Conservation (phyloP, 2,329 filamentous ascomycete genomes). For the Arthroderma uncinatum region DNA sequence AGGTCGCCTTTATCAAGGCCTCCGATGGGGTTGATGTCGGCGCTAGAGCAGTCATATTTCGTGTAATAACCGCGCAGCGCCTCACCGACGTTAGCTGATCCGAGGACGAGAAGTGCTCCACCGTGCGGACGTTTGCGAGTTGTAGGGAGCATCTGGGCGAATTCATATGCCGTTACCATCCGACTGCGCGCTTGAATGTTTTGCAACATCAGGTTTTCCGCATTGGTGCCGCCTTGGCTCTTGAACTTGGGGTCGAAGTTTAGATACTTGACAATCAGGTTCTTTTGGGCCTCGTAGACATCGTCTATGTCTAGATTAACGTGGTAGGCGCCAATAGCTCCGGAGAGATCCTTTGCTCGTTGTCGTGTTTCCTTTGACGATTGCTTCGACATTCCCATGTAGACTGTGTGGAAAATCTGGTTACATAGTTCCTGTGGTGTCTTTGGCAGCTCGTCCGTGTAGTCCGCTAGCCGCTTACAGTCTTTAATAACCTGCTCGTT, state of each 20-base stretch:
- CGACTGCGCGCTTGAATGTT: slow-evolving; percentile 50
- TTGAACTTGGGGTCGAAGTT: slow-evolving; percentile 50
- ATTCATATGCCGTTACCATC: slow-evolving; percentile 53
- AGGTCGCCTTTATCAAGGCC: slow-evolving; percentile 53
- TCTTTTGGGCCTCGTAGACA: slow-evolving; percentile 36
- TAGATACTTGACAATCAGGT: slow-evolving; percentile 36
- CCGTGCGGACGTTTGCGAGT: slow-evolving; percentile 43
- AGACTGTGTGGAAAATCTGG: slow-evolving; percentile 50
- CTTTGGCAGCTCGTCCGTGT: slow-evolving; percentile 38
- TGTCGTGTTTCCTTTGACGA: slow-evolving; percentile 54
- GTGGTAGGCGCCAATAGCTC: slow-evolving; percentile 57
- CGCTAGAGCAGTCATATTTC: slow-evolving; percentile 52
- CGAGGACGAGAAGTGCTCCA: slow-evolving; percentile 51
- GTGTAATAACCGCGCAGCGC: slow-evolving; percentile 43
- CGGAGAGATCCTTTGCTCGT: slow-evolving; percentile 49
- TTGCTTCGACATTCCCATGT: slow-evolving; percentile 58
- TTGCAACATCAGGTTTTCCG: slow-evolving; percentile 22
- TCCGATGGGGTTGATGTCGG: slow-evolving; percentile 47
- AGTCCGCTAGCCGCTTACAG: slow-evolving; percentile 27
- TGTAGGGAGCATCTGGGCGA: slow-evolving; percentile 52
- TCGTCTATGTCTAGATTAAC: slow-evolving; percentile 61
- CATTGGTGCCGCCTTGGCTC: slow-evolving; percentile 48
- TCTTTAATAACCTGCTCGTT: slow-evolving; percentile 22
- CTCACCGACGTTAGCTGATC: slow-evolving; percentile 44
- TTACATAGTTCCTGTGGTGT: slow-evolving; percentile 49